A percentile compares a stretch with the other conserved stretches of the same genome.
These are phyloP conservation scores for Uncinocarpus reesii DNA, from an alignment of 2,329 filamentous ascomycete species.

Conservation along the genomic window DNA sequence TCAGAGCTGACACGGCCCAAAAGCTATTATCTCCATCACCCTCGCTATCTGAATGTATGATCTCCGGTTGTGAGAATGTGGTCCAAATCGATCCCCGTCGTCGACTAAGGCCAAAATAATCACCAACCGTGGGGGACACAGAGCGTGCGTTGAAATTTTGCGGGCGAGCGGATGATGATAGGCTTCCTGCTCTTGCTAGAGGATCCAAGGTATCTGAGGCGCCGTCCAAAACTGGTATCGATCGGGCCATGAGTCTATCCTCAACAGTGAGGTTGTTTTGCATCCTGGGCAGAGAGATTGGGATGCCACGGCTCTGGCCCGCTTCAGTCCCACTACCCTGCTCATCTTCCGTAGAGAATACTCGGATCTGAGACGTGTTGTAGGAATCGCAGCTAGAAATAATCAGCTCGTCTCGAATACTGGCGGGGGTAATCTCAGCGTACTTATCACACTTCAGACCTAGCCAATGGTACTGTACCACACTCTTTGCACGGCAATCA, in stretches of 20 bases:
- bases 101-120: conserved; percentile 14
- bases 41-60: conserved; percentile 10
- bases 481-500: conserved; percentile 81
- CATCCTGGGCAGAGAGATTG: conserved; percentile 8
- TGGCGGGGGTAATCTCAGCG: not conserved
- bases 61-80: conserved; percentile 5
- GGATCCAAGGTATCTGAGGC: not conserved
- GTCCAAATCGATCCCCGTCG: conserved; percentile 12
- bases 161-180: not conserved
- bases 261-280: not conserved
- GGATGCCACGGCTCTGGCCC: conserved; percentile 21
- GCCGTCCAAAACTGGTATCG: conserved; percentile 1
- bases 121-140: conserved; percentile 12
- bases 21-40: conserved; percentile 4
- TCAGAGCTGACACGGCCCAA: conserved; percentile 9
- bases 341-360: conserved; percentile 20
- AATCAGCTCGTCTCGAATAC: conserved; percentile 3
- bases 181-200: not conserved
- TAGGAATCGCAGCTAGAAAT: conserved; percentile 36
- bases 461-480: conserved; percentile 85
- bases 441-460: conserved; percentile 70
- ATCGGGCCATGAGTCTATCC: not conserved
- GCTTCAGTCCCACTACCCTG: conserved; percentile 13
- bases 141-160: conserved; percentile 7
- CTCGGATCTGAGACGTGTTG: conserved; percentile 36